Evolutionary conservation across 148 eudicot species (phyloP).

Genomic region (Dianthus caryophyllus): DNA sequence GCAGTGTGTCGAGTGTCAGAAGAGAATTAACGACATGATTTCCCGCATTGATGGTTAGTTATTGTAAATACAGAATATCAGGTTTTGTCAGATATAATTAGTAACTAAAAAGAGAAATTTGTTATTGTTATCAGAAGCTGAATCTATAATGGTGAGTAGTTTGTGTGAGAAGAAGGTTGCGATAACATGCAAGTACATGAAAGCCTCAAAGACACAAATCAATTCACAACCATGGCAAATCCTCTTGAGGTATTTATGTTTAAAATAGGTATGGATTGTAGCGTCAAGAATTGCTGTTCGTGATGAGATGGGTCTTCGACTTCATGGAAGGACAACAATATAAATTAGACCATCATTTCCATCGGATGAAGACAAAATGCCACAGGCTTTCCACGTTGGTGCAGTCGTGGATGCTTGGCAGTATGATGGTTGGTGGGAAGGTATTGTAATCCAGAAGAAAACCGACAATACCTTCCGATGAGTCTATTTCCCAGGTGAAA

Average conservation of each 20-base stretch:
- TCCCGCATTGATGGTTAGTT: constrained; percentile 49
- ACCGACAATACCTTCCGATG: constrained; percentile 36
- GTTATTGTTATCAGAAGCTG: constrained; percentile 38
- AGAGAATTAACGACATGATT: constrained; percentile 45
- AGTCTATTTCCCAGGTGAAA: constrained; percentile 91
- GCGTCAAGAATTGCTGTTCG: constrained; percentile 50
- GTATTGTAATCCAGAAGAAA: constrained; percentile 55
- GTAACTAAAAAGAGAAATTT: not conserved
- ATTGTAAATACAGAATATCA: not conserved
- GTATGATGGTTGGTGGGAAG: constrained; percentile 98
- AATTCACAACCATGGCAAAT: constrained; percentile 10
- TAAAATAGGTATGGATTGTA: constrained; percentile 79
- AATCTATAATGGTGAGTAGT: constrained; percentile 48
- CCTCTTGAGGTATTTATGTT: too few species aligned
- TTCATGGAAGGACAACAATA: constrained; percentile 49
- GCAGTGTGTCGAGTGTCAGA: constrained; percentile 48
- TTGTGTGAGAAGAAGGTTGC: constrained; percentile 58
- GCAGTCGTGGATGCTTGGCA: constrained; percentile 79
- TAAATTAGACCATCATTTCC: constrained; percentile 52
- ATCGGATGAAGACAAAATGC: constrained; percentile 17
- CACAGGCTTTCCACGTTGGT: constrained; percentile 38
- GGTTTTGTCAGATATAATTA: too few species aligned
- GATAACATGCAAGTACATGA: constrained; percentile 37
- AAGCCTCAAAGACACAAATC: constrained; percentile 17
- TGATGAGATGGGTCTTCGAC: constrained; percentile 56